A percentile compares a stretch with the other conserved stretches of the same genome.
Evolutionary conservation across 2,329 filamentous ascomycete species (phyloP).

Genomic region (Orbilia quercus): DNA sequence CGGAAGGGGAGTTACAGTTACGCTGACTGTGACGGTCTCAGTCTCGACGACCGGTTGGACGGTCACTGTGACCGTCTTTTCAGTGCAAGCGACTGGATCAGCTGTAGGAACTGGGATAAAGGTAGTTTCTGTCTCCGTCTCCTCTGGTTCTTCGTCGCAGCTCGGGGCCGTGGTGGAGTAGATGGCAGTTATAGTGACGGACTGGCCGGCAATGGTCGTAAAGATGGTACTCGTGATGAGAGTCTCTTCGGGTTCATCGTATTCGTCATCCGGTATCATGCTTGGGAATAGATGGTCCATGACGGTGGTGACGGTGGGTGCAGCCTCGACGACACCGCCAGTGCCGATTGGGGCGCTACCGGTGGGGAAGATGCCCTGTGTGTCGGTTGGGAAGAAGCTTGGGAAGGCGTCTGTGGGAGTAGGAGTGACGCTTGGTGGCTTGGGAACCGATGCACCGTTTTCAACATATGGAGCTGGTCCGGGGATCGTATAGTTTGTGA

Average conservation of each 20-base stretch:
- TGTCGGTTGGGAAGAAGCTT: constrained; percentile 21
- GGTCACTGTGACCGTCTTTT: constrained; percentile 13
- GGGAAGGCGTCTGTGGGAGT: constrained; percentile 19
- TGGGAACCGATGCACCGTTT: constrained; percentile 26
- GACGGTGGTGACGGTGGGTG: constrained; percentile 27
- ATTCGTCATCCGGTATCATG: constrained; percentile 13
- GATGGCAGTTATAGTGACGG: constrained; percentile 51
- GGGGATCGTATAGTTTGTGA: constrained; percentile 58
- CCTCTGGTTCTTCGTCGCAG: constrained; percentile 39
- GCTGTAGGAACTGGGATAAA: constrained; percentile 16
- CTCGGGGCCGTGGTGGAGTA: constrained; percentile 36
- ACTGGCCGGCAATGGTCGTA: constrained; percentile 38
- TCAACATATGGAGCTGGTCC: constrained; percentile 56
- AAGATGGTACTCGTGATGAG: constrained; percentile 30
- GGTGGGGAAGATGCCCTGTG: constrained; percentile 35
- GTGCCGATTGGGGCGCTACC: constrained; percentile 23
- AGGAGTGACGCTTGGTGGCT: constrained; percentile 13
- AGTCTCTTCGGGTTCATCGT: constrained; percentile 27
- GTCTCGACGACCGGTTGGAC: constrained; percentile 14
- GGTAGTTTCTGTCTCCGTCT: constrained; percentile 17
- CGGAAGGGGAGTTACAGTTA: constrained; percentile 3
- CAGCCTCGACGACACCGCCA: constrained; percentile 15
- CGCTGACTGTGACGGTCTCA: constrained; percentile 36
- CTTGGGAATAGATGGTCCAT: constrained; percentile 12
- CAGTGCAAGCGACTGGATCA: constrained; percentile 17